phyloP scores from a whole-genome alignment of 768 basidiomycete species.

The Phlebiopsis flavidoalba region DNA sequence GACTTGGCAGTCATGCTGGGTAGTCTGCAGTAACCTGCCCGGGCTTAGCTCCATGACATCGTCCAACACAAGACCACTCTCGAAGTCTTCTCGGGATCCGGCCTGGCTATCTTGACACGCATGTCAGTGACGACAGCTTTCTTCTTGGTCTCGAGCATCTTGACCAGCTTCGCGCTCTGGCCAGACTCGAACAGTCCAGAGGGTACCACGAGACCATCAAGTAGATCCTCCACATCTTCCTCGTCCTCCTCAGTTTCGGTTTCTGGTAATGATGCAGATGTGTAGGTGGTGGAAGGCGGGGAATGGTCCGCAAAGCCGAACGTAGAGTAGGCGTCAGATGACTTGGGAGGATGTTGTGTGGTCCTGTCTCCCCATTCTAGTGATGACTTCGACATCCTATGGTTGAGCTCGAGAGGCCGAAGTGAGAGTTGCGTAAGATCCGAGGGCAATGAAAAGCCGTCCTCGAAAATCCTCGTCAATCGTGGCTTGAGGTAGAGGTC shows the following conservation, averaged over 20 bases:
- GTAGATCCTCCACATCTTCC: slow-evolving; percentile 59
- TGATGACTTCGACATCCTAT: slow-evolving; percentile 77
- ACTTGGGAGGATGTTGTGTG: slow-evolving; percentile 74
- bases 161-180: slow-evolving; percentile 47
- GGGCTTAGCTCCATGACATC: slow-evolving; percentile 82
- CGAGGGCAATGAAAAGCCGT: slow-evolving; percentile 74
- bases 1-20: slow-evolving; percentile 37
- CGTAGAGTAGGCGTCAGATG: slow-evolving; percentile 82
- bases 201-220: slow-evolving; percentile 80
- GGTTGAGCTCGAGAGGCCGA: slow-evolving; percentile 67
- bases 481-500: slow-evolving; percentile 34
- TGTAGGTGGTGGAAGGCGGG: slow-evolving; percentile 57
- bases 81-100: slow-evolving; percentile 80
- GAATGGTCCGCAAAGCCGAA: slow-evolving; percentile 52
- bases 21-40: slow-evolving; percentile 57
- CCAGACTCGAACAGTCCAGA: slow-evolving; percentile 70
- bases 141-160: slow-evolving; percentile 51
- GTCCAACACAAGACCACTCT: slow-evolving; percentile 78
- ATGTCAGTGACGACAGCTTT: slow-evolving; percentile 51
- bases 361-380: slow-evolving; percentile 86
- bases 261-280: slow-evolving; percentile 59
- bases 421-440: slow-evolving; percentile 81
- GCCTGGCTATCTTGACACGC: slow-evolving; percentile 44
- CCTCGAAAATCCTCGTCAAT: slow-evolving; percentile 79
- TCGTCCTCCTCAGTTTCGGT: slow-evolving; percentile 61